Conservation (phyloP, 805 yeast genomes). For the Blastobotrys terrestris region DNA sequence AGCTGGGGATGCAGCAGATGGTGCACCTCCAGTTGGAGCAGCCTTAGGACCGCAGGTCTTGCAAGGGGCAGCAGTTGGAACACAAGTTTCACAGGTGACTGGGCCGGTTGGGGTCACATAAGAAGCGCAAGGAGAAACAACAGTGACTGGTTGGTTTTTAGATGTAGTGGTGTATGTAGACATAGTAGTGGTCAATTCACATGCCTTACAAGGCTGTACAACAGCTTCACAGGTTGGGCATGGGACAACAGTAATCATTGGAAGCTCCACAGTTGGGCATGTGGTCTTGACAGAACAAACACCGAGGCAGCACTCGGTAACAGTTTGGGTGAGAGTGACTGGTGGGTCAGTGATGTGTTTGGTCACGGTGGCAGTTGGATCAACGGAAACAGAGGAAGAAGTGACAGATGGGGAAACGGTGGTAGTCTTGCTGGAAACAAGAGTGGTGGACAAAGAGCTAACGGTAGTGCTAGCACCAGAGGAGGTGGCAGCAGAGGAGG, state of each 20-base stretch:
- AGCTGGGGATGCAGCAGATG: background rate
- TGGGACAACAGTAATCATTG: conserved; percentile 10
- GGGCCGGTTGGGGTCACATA: conserved; percentile 4
- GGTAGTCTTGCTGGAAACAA: background rate
- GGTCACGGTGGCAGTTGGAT: conserved; percentile 2
- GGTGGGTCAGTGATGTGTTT: conserved; percentile 1
- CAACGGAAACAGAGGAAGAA: background rate
- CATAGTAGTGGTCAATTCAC: conserved; percentile 6
- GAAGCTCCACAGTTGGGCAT: conserved; percentile 11
- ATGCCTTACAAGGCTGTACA: conserved; percentile 8
- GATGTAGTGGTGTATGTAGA: conserved; percentile 14
- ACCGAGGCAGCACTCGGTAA: conserved; percentile 16
- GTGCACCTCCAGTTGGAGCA: background rate
- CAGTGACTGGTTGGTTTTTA: conserved; percentile 13
- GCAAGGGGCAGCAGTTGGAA: background rate
- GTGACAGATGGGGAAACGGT: background rate
- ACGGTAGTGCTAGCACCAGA: background rate
- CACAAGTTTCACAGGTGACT: background rate
- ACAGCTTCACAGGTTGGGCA: conserved; percentile 10
- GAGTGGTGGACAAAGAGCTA: background rate
- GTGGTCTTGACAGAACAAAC: conserved; percentile 11
- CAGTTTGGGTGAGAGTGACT: conserved; percentile 5
- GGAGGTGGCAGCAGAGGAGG: background rate
- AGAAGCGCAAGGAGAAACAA: conserved; percentile 16
- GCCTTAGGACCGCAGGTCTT: background rate